Evolutionary conservation across 129 eudicot species (phyloP).

Genomic region (Flaveria brownii): DNA sequence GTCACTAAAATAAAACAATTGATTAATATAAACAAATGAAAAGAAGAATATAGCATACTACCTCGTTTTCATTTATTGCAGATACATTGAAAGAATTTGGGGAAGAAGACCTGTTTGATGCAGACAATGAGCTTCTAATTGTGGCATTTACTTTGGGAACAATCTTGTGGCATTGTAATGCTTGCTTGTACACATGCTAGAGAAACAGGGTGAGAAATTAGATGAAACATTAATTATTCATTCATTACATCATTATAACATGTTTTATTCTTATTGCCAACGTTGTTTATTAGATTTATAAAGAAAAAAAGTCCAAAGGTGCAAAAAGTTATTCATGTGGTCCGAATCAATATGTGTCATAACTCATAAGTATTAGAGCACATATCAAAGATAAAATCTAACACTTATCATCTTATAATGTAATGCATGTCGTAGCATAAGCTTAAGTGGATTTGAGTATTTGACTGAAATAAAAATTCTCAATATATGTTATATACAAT

Average conservation of each 20-base stretch:
- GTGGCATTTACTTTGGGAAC: conserved; percentile 64
- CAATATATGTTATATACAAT: background rate
- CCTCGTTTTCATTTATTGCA: conserved; percentile 88
- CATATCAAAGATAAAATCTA: background rate
- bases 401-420: background rate
- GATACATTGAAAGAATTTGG: conserved; percentile 66
- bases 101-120: conserved; percentile 80
- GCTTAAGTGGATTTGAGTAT: conserved; percentile 5
- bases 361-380: background rate
- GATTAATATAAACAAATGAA: conserved; percentile 4
- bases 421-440: conserved; percentile 4
- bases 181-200: conserved; percentile 85
- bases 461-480: background rate
- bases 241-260: conserved; percentile 5
- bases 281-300: background rate
- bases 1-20: background rate
- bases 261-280: background rate
- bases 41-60: conserved; percentile 29
- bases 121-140: conserved; percentile 65
- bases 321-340: conserved; percentile 1
- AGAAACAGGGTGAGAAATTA: conserved; percentile 13
- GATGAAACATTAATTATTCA: conserved; percentile 3
- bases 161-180: conserved; percentile 73
- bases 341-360: too few species aligned
- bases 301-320: background rate